Base-by-base conservation (phyloP, 208 protist species). In the Leptomonas pyrrhocoris region DNA sequence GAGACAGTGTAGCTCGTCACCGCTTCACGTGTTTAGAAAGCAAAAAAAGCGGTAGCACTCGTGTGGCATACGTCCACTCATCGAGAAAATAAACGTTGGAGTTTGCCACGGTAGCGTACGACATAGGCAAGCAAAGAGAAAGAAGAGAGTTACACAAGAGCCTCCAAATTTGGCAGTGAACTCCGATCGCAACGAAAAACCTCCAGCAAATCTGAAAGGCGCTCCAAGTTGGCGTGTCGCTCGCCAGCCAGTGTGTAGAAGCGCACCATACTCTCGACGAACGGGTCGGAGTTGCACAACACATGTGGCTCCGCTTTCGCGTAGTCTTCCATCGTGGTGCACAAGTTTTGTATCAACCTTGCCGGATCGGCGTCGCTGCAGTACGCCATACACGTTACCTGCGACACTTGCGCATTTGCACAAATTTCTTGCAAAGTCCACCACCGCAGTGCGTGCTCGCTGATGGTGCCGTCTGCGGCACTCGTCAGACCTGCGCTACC, bases 231-330 rank as follows among this genome's bases (percentile, higher is more conserved):
- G 13, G 63, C 70, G 40, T 67, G 55, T 25, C 74, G 79, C 48
- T 86, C 80, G 7, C 84, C 85, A 38, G 80, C 79, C 45, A 95
- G 77, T 21, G 86, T 89, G 73, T 95, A 95, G 53, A 93, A 71
- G 13, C 90, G 90, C n/a, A 87, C 85, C 70, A 82, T 68, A 50
- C 89, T 86, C n/a, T 75, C 73, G 8, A 95, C 57, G 77, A 95
- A 93, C 2, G 85, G 81, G 66, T 90, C 85, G 2, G 74, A 89
- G 48, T 85, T 74, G 27, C 83, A 73, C 28, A 93, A 51, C 38
- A 67, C 79, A 0, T 83, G 74, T n/a, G 87, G 83, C 54, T 92
- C 82, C 18, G 79, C 73, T 30, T 73, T 73, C 18, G 90, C 30
- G 70, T 89, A 92, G 28, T 56, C 57, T 71, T 95, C 87, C 72